Percentiles rank a stretch among this genome's conserved stretches.
Evolutionary conservation across 495 filamentous ascomycete species (phyloP).

Genomic region (Xylaria flabelliformis): DNA sequence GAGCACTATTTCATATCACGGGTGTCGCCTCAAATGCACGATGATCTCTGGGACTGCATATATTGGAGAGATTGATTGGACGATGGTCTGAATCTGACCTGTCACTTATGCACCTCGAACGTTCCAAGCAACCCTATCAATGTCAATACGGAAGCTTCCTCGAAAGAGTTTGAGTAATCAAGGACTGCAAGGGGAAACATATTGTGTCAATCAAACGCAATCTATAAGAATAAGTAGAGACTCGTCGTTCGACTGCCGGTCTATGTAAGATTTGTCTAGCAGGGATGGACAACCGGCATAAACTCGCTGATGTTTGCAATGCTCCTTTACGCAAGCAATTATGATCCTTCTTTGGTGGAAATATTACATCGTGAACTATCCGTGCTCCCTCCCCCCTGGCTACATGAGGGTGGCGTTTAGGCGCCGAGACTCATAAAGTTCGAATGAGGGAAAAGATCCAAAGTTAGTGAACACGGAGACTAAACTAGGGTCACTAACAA

Average conservation of each 20-base stretch:
- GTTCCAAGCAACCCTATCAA: constrained; percentile 20
- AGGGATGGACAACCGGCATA: not conserved
- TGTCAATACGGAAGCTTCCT: not conserved
- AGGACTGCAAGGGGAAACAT: not conserved
- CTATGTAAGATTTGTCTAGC: not conserved
- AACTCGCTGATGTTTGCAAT: not conserved
- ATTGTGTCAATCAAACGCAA: not conserved
- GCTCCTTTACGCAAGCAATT: not conserved
- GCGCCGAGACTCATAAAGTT: not conserved
- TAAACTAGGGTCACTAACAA: not conserved
- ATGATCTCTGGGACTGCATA: constrained; percentile 19
- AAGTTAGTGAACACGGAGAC: not conserved
- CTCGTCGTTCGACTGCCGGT: not conserved
- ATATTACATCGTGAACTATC: not conserved
- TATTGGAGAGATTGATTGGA: constrained; percentile 1
- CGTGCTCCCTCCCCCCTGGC: not conserved
- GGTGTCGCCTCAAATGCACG: constrained; percentile 11
- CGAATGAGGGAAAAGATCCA: not conserved
- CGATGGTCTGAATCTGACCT: not conserved
- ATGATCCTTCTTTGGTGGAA: not conserved
- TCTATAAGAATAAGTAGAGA: not conserved
- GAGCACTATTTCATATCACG: constrained; percentile 7
- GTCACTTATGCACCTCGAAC: not conserved
- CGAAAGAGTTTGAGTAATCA: not conserved
- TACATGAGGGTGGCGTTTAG: not conserved